Conservation (phyloP, 2,329 filamentous ascomycete species). For the Didymella lethalis region DNA sequence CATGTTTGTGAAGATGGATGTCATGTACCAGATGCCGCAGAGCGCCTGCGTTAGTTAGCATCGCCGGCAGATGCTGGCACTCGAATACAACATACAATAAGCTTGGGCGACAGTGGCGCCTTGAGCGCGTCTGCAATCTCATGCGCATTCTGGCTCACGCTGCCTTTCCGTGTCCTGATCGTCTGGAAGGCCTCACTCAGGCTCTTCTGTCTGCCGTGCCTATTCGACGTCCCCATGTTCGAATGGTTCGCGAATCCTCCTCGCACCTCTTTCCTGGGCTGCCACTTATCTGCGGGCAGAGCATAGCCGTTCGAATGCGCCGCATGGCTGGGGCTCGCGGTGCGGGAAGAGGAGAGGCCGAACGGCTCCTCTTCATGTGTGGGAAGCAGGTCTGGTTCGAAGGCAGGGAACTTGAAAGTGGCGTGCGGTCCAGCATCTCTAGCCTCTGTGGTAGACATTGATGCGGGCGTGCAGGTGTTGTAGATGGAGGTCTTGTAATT, state of each 20-base stretch:
- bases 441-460: conserved; percentile 42
- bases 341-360: conserved; percentile 45
- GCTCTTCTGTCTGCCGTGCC: conserved; percentile 82
- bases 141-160: conserved; percentile 90
- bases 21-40: conserved; percentile 92
- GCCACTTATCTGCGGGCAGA: conserved; percentile 64
- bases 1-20: conserved; percentile 94
- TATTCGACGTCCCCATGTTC: conserved; percentile 31
- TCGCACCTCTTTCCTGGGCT: conserved; percentile 64
- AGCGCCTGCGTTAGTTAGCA: conserved; percentile 67
- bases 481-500: conserved; percentile 23
- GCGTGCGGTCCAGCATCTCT: conserved; percentile 42
- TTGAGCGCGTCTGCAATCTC: conserved; percentile 91
- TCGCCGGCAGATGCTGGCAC: conserved; percentile 34
- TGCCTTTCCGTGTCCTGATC: conserved; percentile 80
- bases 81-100: conserved; percentile 70
- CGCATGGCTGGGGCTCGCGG: conserved; percentile 40
- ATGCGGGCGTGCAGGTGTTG: conserved; percentile 28
- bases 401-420: conserved; percentile 57
- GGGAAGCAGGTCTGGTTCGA: conserved; percentile 53
- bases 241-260: conserved; percentile 55
- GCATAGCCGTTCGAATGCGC: conserved; percentile 39
- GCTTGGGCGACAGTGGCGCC: conserved; percentile 85
- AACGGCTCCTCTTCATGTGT: conserved; percentile 49
- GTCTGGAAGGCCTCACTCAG: conserved; percentile 86